Conservation (phyloP, 129 eudicot genomes). For the Flaveria linearis region DNA sequence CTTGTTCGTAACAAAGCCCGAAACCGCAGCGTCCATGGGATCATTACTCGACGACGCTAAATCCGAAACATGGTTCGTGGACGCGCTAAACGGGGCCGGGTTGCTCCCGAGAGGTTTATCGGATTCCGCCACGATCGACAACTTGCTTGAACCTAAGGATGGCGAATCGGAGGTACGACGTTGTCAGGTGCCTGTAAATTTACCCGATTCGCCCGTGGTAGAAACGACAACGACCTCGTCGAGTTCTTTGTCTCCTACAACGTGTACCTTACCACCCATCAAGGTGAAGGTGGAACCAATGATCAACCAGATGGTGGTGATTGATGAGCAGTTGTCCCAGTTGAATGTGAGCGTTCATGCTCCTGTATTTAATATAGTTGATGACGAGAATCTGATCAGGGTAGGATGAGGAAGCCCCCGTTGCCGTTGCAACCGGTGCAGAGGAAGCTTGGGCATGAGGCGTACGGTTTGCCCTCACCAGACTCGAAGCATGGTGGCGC, state of each 20-base stretch:
- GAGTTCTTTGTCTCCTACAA: constrained; percentile 63
- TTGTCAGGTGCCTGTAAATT: not conserved
- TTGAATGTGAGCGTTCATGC: constrained; percentile 38
- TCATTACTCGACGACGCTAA: constrained; percentile 70
- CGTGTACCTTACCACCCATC: constrained; percentile 59
- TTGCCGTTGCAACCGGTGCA: constrained; percentile 69
- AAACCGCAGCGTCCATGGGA: constrained; percentile 77
- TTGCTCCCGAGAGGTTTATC: constrained; percentile 63
- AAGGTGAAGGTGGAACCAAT: constrained; percentile 51
- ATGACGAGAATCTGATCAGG: constrained; percentile 68
- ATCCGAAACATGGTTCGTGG: constrained; percentile 83
- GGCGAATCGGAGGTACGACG: constrained; percentile 38
- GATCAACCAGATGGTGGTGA: constrained; percentile 48
- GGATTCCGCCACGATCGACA: constrained; percentile 56
- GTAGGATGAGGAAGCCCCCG: constrained; percentile 67
- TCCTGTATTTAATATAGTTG: constrained; percentile 3
- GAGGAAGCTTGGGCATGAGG: constrained; percentile 49
- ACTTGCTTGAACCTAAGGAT: constrained; percentile 56
- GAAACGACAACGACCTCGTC: constrained; percentile 62
- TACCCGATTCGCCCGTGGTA: constrained; percentile 47
- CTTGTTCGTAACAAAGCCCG: constrained; percentile 60
- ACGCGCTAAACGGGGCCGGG: constrained; percentile 65
- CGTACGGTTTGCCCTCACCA: constrained; percentile 55
- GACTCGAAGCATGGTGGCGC: constrained; percentile 68
- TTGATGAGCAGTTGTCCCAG: constrained; percentile 47